Evolutionary conservation across 495 filamentous ascomycete species (phyloP).

Genomic region (Aspergillus asperescens): DNA sequence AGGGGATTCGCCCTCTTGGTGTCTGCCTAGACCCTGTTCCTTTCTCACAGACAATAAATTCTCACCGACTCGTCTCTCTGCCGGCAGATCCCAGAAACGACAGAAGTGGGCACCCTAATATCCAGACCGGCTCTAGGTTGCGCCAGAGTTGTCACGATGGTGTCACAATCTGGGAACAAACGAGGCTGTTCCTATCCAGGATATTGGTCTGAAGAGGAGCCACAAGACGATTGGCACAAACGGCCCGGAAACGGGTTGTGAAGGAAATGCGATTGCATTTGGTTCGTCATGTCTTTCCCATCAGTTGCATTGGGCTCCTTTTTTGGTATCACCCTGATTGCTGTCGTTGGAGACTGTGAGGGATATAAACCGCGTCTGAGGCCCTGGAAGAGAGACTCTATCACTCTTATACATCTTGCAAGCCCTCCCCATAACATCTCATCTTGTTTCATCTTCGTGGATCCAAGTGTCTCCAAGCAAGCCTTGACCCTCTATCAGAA

Average conservation of each 20-base stretch:
- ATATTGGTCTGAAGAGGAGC: slow-evolving; percentile 16
- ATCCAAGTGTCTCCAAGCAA: not conserved
- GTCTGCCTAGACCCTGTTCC: not conserved
- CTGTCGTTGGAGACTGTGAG: not conserved
- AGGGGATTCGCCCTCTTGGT: not conserved
- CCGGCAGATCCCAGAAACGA: slow-evolving; percentile 11
- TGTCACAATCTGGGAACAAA: slow-evolving; percentile 23
- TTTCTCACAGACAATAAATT: slow-evolving; percentile 6
- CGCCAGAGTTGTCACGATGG: slow-evolving; percentile 19
- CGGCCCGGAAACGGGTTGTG: slow-evolving; percentile 16
- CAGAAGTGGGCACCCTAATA: slow-evolving; percentile 2
- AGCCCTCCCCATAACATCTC: not conserved
- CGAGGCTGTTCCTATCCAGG: slow-evolving; percentile 15
- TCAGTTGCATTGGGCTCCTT: slow-evolving; percentile 17
- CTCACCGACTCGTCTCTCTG: slow-evolving; percentile 14
- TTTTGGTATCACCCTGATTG: slow-evolving; percentile 18
- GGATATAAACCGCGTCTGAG: slow-evolving; percentile 7
- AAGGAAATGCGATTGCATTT: slow-evolving; percentile 13
- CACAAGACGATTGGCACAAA: slow-evolving; percentile 23
- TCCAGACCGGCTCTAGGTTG: slow-evolving; percentile 20
- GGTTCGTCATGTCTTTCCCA: slow-evolving; percentile 13
- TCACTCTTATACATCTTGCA: not conserved
- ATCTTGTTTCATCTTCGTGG: not conserved
- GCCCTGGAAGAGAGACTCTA: not conserved
- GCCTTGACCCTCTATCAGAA: not conserved